A percentile compares a stretch with the other conserved stretches of the same genome.
phyloP scores from a whole-genome alignment of 768 basidiomycete species.

The Rhodotorula diobovata region DNA sequence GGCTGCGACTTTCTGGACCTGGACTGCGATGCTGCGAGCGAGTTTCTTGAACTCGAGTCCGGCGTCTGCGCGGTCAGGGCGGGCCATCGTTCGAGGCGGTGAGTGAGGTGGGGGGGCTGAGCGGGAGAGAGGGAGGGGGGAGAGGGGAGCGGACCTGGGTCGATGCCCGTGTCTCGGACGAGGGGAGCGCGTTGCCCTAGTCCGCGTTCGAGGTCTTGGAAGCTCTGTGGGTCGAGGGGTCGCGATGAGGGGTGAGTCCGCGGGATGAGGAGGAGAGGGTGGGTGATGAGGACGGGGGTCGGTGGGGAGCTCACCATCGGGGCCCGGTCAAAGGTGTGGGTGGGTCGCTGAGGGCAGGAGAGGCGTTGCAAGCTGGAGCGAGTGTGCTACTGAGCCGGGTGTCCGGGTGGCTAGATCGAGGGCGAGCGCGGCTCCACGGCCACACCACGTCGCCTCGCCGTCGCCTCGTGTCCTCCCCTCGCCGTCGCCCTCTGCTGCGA shows the following conservation, averaged over 20 bases:
- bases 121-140: not conserved
- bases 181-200: slow-evolving; percentile 21
- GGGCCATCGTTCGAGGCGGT: not conserved
- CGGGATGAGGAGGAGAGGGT: not conserved
- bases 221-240: slow-evolving; percentile 3
- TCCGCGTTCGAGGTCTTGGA: slow-evolving; percentile 38
- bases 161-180: slow-evolving; percentile 3
- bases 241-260: not conserved
- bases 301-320: not conserved
- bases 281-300: too few species aligned
- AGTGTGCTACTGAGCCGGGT: too few species aligned
- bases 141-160: slow-evolving; percentile 2
- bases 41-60: slow-evolving; percentile 27
- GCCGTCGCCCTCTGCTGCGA: too few species aligned
- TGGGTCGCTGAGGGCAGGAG: not conserved
- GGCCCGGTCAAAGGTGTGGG: too few species aligned
- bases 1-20: slow-evolving; percentile 97
- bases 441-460: not conserved
- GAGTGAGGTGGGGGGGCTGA: not conserved
- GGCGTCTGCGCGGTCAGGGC: slow-evolving; percentile 6
- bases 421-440: too few species aligned
- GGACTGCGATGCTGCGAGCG: slow-evolving; percentile 51
- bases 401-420: too few species aligned
- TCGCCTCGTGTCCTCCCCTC: not conserved
- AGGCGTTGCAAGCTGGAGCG: too few species aligned